Evolutionary conservation across 2,329 filamentous ascomycete genomes (phyloP), one percentile per base, ranked within the genome.

Genomic region (Aspergillus sp.): DNA sequence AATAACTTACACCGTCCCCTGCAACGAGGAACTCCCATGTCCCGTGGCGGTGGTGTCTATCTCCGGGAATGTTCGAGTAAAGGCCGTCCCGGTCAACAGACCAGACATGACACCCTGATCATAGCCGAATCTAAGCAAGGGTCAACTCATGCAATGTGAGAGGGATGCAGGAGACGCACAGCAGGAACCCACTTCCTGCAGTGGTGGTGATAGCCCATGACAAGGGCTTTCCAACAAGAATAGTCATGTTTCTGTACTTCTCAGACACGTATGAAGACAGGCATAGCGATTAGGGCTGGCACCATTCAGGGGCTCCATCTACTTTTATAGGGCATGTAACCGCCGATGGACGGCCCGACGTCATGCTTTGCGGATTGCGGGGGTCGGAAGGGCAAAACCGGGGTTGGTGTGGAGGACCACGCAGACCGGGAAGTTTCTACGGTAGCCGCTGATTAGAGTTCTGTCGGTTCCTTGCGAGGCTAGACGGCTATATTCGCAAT

Each of bases 131-230:
- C 67, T 70, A 54, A 5, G 32, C 32, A 36, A 19, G 7, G 8
- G 54, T 62, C 27, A 66, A 30, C 19, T 51, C n/a, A 41, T n/a
- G 41, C 32, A 36, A 23, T 21, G 21, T 36, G 49, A 27, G 13
- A 32, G 6, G 44, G 15, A 13, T 68, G 68, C 44, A 11, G 8
- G 71, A 73, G 74, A 78, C 67, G 75, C 74, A 74, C 44, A 76
- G 67, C 54, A 75, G 61, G 60, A 75, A 75, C 50, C 77, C 77
- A 52, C 75, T 69, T 17, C 77, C 78, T 44, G 78, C 78, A 63
- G 78, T 77, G 32, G 76, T 70, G 11, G 75, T 77, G 44, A 80
- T 78, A 53, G 76, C 77, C 73, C 74, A 78, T 54, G 77, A 73
- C 15, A 82, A 71, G n/a, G 72, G 53, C 44, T 58, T 57, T 19